Conservation (phyloP, 2,329 filamentous ascomycete genomes). For the Ilyonectria sp. region DNA sequence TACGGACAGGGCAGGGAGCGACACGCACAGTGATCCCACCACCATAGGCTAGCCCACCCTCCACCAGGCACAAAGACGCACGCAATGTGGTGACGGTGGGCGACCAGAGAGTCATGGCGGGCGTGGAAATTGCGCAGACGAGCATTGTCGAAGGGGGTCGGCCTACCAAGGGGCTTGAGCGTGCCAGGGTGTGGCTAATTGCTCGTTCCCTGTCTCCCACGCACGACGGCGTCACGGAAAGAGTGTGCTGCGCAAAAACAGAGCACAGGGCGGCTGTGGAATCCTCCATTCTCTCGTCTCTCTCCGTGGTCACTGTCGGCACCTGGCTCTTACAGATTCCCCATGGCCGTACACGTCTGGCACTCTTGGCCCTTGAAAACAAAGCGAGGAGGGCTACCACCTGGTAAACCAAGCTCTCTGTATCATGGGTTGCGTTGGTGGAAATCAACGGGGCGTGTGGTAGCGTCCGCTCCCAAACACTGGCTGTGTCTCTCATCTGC, state of each 20-base stretch:
- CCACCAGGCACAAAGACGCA: conserved; percentile 35
- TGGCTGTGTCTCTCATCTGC: conserved; percentile 46
- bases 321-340: not conserved
- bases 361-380: conserved; percentile 29
- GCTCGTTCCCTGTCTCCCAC: conserved; percentile 32
- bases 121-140: conserved; percentile 45
- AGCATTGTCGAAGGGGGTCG: conserved; percentile 31
- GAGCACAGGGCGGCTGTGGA: conserved; percentile 1
- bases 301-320: not conserved
- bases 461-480: conserved; percentile 46
- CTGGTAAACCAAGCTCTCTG: conserved; percentile 22
- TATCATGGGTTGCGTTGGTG: conserved; percentile 35
- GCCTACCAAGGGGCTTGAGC: conserved; percentile 10
- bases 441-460: conserved; percentile 35
- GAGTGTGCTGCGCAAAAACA: conserved; percentile 27
- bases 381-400: conserved; percentile 10
- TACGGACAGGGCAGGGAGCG: conserved; percentile 7
- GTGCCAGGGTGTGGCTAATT: conserved; percentile 46
- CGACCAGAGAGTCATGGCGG: conserved; percentile 25
- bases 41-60: conserved; percentile 18
- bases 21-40: conserved; percentile 10
- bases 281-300: not conserved
- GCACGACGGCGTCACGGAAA: conserved; percentile 33
- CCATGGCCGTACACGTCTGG: not conserved
- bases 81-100: conserved; percentile 23